Evolutionary conservation across 129 eudicot species (phyloP).

Genomic region (Artemisia annua): DNA sequence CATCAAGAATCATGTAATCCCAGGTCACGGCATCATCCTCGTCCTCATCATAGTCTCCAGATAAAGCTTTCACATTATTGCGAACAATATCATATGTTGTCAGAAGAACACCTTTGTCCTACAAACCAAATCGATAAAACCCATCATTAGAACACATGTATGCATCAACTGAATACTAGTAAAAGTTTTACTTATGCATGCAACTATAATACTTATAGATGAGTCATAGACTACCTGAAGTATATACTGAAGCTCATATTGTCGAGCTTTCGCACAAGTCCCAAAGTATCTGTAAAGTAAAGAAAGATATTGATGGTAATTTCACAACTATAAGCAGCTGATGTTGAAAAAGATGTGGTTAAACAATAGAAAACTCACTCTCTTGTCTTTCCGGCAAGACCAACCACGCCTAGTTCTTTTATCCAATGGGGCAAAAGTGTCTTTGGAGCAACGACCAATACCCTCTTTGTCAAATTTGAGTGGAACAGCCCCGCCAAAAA

Average conservation of each 20-base stretch:
- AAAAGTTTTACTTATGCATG: neutral
- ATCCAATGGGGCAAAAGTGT: constrained; percentile 92
- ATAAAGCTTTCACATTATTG: constrained; percentile 65
- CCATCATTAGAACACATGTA: constrained; percentile 7
- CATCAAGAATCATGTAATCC: constrained; percentile 98
- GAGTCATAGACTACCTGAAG: constrained; percentile 65
- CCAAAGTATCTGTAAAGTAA: constrained; percentile 61
- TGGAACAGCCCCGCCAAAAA: constrained; percentile 79
- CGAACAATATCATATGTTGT: constrained; percentile 97
- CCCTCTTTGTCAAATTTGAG: constrained; percentile 73
- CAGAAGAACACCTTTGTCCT: constrained; percentile 90
- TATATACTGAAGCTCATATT: constrained; percentile 87
- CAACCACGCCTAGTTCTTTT: constrained; percentile 82
- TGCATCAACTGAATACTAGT: constrained; percentile 1
- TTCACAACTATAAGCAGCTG: neutral
- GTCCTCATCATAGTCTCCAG: constrained; percentile 57
- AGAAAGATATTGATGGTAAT: neutral
- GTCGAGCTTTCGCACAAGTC: constrained; percentile 65
- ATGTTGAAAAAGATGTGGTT: neutral
- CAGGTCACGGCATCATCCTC: constrained; percentile 68
- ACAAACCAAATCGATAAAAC: constrained; percentile 13
- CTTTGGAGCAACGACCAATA: constrained; percentile 84
- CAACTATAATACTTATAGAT: neutral
- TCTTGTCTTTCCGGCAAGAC: constrained; percentile 65
- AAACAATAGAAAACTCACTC: constrained; percentile 55